phyloP scores from a whole-genome alignment of 495 filamentous ascomycete species.

The Tirmania nivea region DNA sequence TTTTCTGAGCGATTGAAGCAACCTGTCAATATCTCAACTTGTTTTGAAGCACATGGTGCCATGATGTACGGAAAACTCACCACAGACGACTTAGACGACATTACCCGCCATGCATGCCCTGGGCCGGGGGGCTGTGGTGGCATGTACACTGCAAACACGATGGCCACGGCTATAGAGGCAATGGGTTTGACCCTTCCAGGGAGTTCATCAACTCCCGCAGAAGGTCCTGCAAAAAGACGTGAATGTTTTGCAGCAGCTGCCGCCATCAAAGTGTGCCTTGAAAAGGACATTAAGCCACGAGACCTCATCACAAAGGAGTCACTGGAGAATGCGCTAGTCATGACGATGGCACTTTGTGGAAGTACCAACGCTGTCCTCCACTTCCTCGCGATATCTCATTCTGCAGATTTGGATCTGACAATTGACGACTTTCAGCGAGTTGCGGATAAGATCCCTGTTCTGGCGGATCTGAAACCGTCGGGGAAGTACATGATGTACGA shows the following conservation, averaged over 20 bases:
- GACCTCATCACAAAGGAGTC: slow-evolving; percentile 66
- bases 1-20: slow-evolving; percentile 57
- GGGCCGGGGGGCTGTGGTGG: slow-evolving; percentile 89
- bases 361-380: slow-evolving; percentile 87
- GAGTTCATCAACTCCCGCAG: slow-evolving; percentile 72
- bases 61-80: slow-evolving; percentile 48
- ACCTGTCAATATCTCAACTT: slow-evolving; percentile 71
- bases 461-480: slow-evolving; percentile 78
- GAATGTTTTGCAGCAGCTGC: slow-evolving; percentile 78
- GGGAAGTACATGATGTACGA: slow-evolving; percentile 88
- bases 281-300: slow-evolving; percentile 64
- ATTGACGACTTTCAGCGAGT: slow-evolving; percentile 78
- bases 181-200: slow-evolving; percentile 85
- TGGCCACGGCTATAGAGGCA: slow-evolving; percentile 88
- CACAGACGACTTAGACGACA: slow-evolving; percentile 62
- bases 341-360: slow-evolving; percentile 83
- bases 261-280: slow-evolving; percentile 67
- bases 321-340: slow-evolving; percentile 81
- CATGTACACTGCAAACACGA: slow-evolving; percentile 94
- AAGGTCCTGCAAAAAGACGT: slow-evolving; percentile 71
- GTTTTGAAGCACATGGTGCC: slow-evolving; percentile 83
- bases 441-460: slow-evolving; percentile 72
- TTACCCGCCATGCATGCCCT: slow-evolving; percentile 71
- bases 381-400: slow-evolving; percentile 84
- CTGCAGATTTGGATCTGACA: slow-evolving; percentile 61